These are phyloP conservation scores for Ceratobasidium papillatum DNA, from an alignment of 1,284 basidiomycete species.

Conservation along the genomic window DNA sequence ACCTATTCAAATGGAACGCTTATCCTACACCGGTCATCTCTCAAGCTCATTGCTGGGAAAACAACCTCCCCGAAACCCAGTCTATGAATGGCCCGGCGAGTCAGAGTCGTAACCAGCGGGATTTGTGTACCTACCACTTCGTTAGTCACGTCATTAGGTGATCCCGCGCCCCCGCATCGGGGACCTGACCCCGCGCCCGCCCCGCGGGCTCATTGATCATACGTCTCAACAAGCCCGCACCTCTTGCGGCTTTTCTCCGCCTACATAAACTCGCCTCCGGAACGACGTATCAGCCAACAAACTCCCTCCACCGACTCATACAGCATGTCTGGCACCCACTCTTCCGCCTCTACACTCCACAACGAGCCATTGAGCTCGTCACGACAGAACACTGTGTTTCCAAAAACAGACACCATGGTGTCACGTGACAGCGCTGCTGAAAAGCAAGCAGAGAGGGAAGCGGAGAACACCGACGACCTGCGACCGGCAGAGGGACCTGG, in stretches of 20 bases:
- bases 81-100: too few species aligned
- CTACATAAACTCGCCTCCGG: neutral
- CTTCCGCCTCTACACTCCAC: conserved; percentile 14
- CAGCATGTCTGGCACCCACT: conserved; percentile 8
- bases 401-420: neutral
- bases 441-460: conserved; percentile 10
- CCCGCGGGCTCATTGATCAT: neutral
- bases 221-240: conserved; percentile 9
- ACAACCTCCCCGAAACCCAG: too few species aligned
- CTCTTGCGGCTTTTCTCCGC: neutral
- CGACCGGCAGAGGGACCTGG: conserved; percentile 33
- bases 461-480: conserved; percentile 5
- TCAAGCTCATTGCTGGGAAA: too few species aligned
- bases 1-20: too few species aligned
- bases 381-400: neutral
- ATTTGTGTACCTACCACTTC: neutral
- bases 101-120: neutral
- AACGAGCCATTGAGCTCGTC: conserved; percentile 7
- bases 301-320: neutral
- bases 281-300: neutral
- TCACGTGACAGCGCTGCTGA: conserved; percentile 14
- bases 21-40: too few species aligned
- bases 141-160: neutral
- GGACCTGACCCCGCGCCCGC: neutral
- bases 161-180: neutral